Base-by-base conservation (phyloP, 1,284 basidiomycete species). In the Cronartium quercuum region DNA sequence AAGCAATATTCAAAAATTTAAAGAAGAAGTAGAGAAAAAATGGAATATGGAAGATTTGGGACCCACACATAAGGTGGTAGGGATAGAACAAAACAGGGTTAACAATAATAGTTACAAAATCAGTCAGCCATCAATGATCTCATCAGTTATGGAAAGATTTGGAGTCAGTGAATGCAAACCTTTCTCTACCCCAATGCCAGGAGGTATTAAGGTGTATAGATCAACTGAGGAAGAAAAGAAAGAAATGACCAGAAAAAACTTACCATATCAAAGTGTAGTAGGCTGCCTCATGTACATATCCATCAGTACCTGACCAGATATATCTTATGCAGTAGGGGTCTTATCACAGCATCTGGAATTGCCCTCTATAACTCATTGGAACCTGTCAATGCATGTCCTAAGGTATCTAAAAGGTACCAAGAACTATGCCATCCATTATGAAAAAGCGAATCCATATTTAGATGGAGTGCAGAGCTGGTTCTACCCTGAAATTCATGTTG, bases 271-370 rank as follows among this genome's bases (percentile, higher is more conserved):
- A 4, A 29, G 21, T 7, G 24, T 44, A 1, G 35, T 71, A 1
- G 69, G 69, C 18, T 21, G 29, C 9, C 61, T 71, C 6, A 71
- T 42, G 24, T 71, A 71, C 47, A 35, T 71, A 6, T 15, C 44
- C 4, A 35, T 47, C 0, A 37, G 61, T 18, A 71, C 69, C 1
- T 29, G 44, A 2, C 62, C 62, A 1, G 57, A 70, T 38, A 62
- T 64, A 18, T 21, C 58, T 6, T 70, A 44, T 64, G 60, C 61
- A 18, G 42, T 63, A 6, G 42, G 69, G 10, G 29, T n/a, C 4
- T 29, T 71, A 12, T 71, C 69, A 13, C 29, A 38, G 37, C 62
- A 63, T 47, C 61, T 71, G 10, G 34, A 63, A 37, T 51, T 57
- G 41, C 69, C 62, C 21, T 38, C 37, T 13, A 38, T 64, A 12